Percentiles rank a stretch among this genome's conserved stretches.
Evolutionary conservation across 495 filamentous ascomycete genomes (phyloP).

Genomic region (Penicillium bovifimosum): DNA sequence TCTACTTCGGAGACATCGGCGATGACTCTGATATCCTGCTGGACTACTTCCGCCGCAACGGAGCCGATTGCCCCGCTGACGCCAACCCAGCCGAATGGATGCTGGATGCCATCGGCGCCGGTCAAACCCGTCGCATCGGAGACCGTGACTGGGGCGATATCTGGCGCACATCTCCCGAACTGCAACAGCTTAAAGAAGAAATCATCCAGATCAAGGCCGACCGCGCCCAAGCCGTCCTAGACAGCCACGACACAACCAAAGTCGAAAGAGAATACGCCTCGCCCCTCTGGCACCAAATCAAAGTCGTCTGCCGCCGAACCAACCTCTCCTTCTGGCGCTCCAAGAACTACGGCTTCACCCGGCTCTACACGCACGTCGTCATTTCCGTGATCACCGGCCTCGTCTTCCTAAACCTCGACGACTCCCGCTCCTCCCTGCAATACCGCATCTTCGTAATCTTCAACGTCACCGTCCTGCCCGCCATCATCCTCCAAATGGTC

Average conservation of each 20-base stretch:
- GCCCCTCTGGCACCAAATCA: slow-evolving; percentile 65
- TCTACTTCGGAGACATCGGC: slow-evolving; percentile 67
- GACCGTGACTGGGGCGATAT: slow-evolving; percentile 76
- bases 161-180: slow-evolving; percentile 66
- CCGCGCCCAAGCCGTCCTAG: slow-evolving; percentile 45
- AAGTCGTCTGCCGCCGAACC: slow-evolving; percentile 56
- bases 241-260: slow-evolving; percentile 17
- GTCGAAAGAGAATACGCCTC: slow-evolving; percentile 68
- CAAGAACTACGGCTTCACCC: slow-evolving; percentile 71
- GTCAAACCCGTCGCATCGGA: slow-evolving; percentile 64
- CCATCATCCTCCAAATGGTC: slow-evolving; percentile 70
- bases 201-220: slow-evolving; percentile 62
- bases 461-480: slow-evolving; percentile 70
- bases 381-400: slow-evolving; percentile 71
- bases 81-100: slow-evolving; percentile 83
- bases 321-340: slow-evolving; percentile 68
- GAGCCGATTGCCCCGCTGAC: slow-evolving; percentile 45
- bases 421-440: slow-evolving; percentile 64
- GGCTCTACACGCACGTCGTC: slow-evolving; percentile 68
- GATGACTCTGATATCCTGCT: slow-evolving; percentile 39
- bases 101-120: slow-evolving; percentile 81
- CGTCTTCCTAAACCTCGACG: slow-evolving; percentile 62
- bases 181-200: slow-evolving; percentile 58
- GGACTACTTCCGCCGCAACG: slow-evolving; percentile 49
- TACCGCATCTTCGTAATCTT: slow-evolving; percentile 81